These are phyloP conservation scores for Remersonia thermophila DNA, from an alignment of 2,329 filamentous ascomycete genomes.

Conservation along the genomic window DNA sequence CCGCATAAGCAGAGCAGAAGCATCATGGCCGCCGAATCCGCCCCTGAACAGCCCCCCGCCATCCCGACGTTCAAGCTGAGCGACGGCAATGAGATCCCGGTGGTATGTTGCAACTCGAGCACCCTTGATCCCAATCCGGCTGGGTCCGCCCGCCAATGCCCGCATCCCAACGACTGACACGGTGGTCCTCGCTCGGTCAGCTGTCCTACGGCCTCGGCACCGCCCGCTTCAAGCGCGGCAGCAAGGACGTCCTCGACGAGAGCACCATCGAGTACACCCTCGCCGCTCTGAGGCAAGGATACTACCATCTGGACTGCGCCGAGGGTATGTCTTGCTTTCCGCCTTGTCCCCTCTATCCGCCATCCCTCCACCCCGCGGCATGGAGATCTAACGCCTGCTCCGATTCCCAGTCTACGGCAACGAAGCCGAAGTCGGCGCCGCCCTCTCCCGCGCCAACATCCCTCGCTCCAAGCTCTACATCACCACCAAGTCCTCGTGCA, in stretches of 20 bases:
- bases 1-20: too few relatives aligned
- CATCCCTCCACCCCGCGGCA: background rate
- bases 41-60: conserved; percentile 29
- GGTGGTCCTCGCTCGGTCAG: conserved; percentile 24
- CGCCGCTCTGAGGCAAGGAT: conserved; percentile 56
- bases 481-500: conserved; percentile 43
- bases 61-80: conserved; percentile 56
- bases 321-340: conserved; percentile 35
- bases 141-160: background rate
- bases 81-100: conserved; percentile 60
- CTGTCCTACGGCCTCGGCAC: conserved; percentile 63
- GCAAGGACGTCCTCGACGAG: conserved; percentile 41
- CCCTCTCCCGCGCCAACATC: conserved; percentile 54
- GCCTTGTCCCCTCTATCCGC: background rate
- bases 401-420: conserved; percentile 48
- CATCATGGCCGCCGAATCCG: too few relatives aligned
- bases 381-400: too few relatives aligned
- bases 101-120: conserved; percentile 43
- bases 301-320: conserved; percentile 62
- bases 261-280: conserved; percentile 38
- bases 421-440: conserved; percentile 57
- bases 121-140: background rate
- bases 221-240: conserved; percentile 45
- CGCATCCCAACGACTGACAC: conserved; percentile 1
- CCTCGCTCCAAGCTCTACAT: conserved; percentile 59